Evolutionary conservation across 1,284 basidiomycete genomes (phyloP).

Genomic region (Cryptococcus sp.): DNA sequence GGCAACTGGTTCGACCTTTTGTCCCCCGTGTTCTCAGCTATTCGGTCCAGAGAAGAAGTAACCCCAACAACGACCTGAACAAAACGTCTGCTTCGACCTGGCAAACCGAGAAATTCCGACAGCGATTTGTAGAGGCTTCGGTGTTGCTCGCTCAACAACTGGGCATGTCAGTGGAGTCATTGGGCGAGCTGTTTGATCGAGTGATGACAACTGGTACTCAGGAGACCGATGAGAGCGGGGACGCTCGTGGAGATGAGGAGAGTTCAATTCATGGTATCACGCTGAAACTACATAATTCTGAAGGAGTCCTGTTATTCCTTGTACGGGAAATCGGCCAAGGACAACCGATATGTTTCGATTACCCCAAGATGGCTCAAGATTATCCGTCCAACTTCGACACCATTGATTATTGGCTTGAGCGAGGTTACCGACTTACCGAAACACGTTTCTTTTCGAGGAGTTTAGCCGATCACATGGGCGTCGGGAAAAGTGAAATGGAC

Average conservation of each 20-base stretch:
- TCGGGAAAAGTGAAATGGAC: conserved; percentile 51
- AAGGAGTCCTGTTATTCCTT: conserved; percentile 53
- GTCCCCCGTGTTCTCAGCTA: conserved; percentile 45
- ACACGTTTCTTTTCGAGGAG: conserved; percentile 51
- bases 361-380: conserved; percentile 25
- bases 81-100: conserved; percentile 10
- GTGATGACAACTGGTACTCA: conserved; percentile 51
- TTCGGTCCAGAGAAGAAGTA: conserved; percentile 8
- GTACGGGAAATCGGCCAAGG: conserved; percentile 49
- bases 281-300: conserved; percentile 36
- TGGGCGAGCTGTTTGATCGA: conserved; percentile 62
- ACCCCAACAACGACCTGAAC: not conserved
- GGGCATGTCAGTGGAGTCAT: conserved; percentile 50
- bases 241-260: conserved; percentile 30
- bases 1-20: conserved; percentile 50
- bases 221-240: conserved; percentile 20
- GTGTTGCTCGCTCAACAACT: conserved; percentile 49
- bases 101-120: conserved; percentile 45
- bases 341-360: conserved; percentile 25
- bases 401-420: conserved; percentile 49
- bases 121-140: conserved; percentile 51
- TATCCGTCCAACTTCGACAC: conserved; percentile 28
- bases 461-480: conserved; percentile 50
- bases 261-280: conserved; percentile 45
- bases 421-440: conserved; percentile 53